These are phyloP conservation scores for Amanita rimosa DNA, from an alignment of 768 basidiomycete species.

Conservation along the genomic window DNA sequence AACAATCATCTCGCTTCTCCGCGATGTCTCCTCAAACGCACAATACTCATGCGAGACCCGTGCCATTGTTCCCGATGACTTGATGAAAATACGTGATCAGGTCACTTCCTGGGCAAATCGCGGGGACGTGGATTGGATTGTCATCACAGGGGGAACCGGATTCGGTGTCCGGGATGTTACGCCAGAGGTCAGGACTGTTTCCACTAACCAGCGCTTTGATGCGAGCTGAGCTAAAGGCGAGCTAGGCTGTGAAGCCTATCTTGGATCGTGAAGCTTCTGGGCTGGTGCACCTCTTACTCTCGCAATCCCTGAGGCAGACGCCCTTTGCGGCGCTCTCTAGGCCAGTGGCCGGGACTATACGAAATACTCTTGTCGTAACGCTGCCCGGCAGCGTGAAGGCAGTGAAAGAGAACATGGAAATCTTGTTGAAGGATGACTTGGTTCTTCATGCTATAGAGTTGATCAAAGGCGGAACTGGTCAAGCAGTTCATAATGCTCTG, in stretches of 20 bases:
- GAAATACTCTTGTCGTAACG: constrained; percentile 59
- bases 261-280: constrained; percentile 60
- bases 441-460: constrained; percentile 65
- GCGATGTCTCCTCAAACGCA: constrained; percentile 4
- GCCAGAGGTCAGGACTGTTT: constrained; percentile 70
- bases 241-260: constrained; percentile 49
- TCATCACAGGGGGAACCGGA: constrained; percentile 85
- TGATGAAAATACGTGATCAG: constrained; percentile 31
- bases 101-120: constrained; percentile 35
- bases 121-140: constrained; percentile 53
- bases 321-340: constrained; percentile 75
- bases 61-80: constrained; percentile 59
- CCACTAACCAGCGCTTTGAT: neutral
- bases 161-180: constrained; percentile 75
- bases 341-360: constrained; percentile 68
- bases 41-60: constrained; percentile 22
- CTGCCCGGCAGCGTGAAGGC: constrained; percentile 83
- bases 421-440: constrained; percentile 46
- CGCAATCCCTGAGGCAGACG: constrained; percentile 60
- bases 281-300: constrained; percentile 62
- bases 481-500: constrained; percentile 41
- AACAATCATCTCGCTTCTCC: constrained; percentile 41
- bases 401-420: constrained; percentile 65
- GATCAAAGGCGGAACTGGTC: constrained; percentile 56
- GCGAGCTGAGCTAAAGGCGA: neutral